These are phyloP conservation scores for Puccinia hordei DNA, from an alignment of 1,284 basidiomycete genomes.

Conservation along the genomic window DNA sequence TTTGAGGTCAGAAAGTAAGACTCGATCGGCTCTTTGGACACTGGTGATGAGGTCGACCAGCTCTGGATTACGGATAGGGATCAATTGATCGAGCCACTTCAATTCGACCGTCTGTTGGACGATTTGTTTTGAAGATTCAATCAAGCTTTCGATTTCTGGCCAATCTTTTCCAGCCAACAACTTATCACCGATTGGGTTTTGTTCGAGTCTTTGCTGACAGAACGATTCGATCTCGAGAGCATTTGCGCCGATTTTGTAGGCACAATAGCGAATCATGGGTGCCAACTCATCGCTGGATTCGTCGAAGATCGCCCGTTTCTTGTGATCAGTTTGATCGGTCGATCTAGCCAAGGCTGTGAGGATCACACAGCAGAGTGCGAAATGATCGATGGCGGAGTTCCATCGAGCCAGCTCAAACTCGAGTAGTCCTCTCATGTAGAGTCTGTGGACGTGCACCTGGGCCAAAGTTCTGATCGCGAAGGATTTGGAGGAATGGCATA, in stretches of 20 bases:
- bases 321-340: constrained; percentile 14
- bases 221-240: constrained; percentile 24
- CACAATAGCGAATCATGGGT: constrained; percentile 35
- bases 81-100: constrained; percentile 23
- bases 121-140: constrained; percentile 10
- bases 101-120: constrained; percentile 8
- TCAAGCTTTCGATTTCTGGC: constrained; percentile 14
- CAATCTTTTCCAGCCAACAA: constrained; percentile 21
- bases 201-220: constrained; percentile 12
- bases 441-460: constrained; percentile 25
- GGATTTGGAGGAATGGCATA: neutral
- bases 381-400: constrained; percentile 18
- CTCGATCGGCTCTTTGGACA: constrained; percentile 17
- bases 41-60: constrained; percentile 26
- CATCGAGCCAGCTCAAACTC: constrained; percentile 32
- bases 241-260: constrained; percentile 20
- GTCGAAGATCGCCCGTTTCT: constrained; percentile 33
- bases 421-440: constrained; percentile 30
- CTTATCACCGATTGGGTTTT: constrained; percentile 7
- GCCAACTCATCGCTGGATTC: constrained; percentile 31
- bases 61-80: constrained; percentile 25
- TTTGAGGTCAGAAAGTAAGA: constrained; percentile 12
- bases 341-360: constrained; percentile 12
- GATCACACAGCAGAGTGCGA: constrained; percentile 2
- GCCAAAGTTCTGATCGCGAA: constrained; percentile 18